These are phyloP conservation scores for Phytopythium montanum DNA, from an alignment of 352 stramenopile genomes.

Conservation along the genomic window DNA sequence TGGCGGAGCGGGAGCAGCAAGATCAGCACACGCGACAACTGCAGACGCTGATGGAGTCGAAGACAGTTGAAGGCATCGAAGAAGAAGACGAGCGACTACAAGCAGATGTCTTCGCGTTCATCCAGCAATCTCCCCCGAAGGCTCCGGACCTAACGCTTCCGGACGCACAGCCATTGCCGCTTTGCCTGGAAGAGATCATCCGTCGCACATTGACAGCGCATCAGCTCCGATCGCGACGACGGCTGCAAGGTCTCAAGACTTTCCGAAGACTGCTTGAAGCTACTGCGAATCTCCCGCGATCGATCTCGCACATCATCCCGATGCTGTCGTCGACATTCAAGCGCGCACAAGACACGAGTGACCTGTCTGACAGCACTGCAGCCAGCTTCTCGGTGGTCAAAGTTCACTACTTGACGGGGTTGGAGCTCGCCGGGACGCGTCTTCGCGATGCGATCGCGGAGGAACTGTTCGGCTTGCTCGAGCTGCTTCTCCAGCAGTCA, in stretches of 20 bases:
- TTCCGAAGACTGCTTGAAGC: slow-evolving; percentile 54
- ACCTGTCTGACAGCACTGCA: neutral
- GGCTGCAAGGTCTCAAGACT: slow-evolving; percentile 61
- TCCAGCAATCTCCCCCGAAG: slow-evolving; percentile 44
- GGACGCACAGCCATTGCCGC: neutral
- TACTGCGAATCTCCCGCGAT: slow-evolving; percentile 51
- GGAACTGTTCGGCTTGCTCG: slow-evolving; percentile 70
- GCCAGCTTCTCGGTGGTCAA: slow-evolving; percentile 30
- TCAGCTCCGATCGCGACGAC: slow-evolving; percentile 35
- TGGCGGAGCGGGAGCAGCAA: slow-evolving; percentile 11
- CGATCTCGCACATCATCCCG: slow-evolving; percentile 69
- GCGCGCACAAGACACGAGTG: slow-evolving; percentile 14
- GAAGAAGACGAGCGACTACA: slow-evolving; percentile 85
- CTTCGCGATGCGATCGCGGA: slow-evolving; percentile 38
- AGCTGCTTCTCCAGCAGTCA: slow-evolving; percentile 44
- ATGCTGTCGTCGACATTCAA: slow-evolving; percentile 78
- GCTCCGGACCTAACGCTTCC: slow-evolving; percentile 10
- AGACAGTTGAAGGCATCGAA: slow-evolving; percentile 71
- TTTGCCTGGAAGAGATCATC: slow-evolving; percentile 44
- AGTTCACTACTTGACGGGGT: slow-evolving; percentile 68
- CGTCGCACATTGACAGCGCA: slow-evolving; percentile 45
- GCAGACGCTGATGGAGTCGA: slow-evolving; percentile 66
- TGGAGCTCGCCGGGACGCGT: slow-evolving; percentile 61
- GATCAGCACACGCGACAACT: slow-evolving; percentile 55
- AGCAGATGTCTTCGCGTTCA: slow-evolving; percentile 75